phyloP scores from a whole-genome alignment of 768 basidiomycete species.

The Rhodotorula kratochvilovae region DNA sequence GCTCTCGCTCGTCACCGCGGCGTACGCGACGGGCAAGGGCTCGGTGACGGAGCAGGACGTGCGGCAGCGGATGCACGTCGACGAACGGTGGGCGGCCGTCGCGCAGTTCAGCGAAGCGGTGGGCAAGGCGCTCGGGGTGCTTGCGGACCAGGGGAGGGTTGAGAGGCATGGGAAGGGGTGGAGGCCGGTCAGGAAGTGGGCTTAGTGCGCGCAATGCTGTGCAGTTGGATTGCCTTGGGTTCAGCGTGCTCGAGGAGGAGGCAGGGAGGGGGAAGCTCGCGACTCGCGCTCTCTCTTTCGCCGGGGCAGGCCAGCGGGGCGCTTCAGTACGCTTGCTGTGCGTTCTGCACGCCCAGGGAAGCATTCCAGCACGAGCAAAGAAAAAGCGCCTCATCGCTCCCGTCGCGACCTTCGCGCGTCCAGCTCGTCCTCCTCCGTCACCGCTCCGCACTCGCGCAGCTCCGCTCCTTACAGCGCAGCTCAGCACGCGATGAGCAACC shows the following conservation, averaged over 20 bases:
- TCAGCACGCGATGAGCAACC: neutral
- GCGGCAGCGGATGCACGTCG: neutral
- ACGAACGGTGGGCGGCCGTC: slow-evolving; percentile 1
- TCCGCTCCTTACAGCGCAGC: too few species aligned
- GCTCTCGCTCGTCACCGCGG: neutral
- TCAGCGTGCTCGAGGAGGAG: too few species aligned
- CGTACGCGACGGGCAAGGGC: neutral
- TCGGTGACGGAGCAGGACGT: neutral
- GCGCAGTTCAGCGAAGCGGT: slow-evolving; percentile 1
- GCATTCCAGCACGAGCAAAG: too few species aligned
- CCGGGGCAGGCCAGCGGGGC: too few species aligned
- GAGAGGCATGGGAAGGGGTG: neutral
- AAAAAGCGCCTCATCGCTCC: too few species aligned
- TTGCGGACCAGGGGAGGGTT: neutral
- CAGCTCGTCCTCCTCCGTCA: neutral
- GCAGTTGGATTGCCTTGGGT: neutral
- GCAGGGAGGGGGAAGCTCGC: too few species aligned
- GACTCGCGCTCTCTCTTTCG: too few species aligned
- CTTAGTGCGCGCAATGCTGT: too few species aligned
- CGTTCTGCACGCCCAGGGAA: too few species aligned
- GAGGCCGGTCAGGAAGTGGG: neutral
- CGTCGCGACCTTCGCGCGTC: too few species aligned
- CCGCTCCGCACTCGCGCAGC: neutral
- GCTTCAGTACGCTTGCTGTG: too few species aligned
- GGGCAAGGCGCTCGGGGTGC: neutral